phyloP scores from a whole-genome alignment of 345 rosid species.

The Camelina hispida region DNA sequence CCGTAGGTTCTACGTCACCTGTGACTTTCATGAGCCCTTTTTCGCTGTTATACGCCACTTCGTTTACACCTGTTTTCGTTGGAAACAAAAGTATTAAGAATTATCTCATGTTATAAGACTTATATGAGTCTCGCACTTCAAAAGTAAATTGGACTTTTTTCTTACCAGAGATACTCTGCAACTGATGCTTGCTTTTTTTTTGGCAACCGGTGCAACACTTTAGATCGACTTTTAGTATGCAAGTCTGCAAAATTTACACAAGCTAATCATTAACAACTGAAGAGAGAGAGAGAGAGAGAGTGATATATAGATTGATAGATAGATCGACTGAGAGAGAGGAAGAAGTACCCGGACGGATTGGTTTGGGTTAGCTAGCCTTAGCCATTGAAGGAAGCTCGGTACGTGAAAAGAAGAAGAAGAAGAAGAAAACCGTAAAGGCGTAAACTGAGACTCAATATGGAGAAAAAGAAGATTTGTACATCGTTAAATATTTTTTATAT shows the following conservation, averaged over 20 bases:
- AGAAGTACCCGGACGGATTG: slow-evolving; percentile 30
- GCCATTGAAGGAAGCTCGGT: slow-evolving; percentile 33
- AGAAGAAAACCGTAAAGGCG: slow-evolving; percentile 16
- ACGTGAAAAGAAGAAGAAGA: slow-evolving; percentile 5
- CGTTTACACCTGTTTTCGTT: slow-evolving; percentile 30
- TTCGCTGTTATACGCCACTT: slow-evolving; percentile 18
- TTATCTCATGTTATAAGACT: background rate
- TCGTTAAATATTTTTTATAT: slow-evolving; percentile 10
- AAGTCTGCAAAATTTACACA: slow-evolving; percentile 33
- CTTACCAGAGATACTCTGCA: slow-evolving; percentile 30
- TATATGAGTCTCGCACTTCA: background rate
- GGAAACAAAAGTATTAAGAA: background rate
- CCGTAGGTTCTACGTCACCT: slow-evolving; percentile 33
- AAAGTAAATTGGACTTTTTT: background rate
- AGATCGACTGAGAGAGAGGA: background rate
- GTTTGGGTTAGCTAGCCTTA: no score
- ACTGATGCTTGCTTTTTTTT: slow-evolving; percentile 8
- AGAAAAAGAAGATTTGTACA: background rate
- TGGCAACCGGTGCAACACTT: slow-evolving; percentile 41
- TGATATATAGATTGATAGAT: no score
- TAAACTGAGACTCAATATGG: background rate
- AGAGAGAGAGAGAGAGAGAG: background rate
- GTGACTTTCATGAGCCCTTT: slow-evolving; percentile 38
- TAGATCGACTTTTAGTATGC: slow-evolving; percentile 28
- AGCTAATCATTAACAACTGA: background rate